phyloP scores from a whole-genome alignment of 495 filamentous ascomycete genomes.

The Hypoxylon fragiforme region DNA sequence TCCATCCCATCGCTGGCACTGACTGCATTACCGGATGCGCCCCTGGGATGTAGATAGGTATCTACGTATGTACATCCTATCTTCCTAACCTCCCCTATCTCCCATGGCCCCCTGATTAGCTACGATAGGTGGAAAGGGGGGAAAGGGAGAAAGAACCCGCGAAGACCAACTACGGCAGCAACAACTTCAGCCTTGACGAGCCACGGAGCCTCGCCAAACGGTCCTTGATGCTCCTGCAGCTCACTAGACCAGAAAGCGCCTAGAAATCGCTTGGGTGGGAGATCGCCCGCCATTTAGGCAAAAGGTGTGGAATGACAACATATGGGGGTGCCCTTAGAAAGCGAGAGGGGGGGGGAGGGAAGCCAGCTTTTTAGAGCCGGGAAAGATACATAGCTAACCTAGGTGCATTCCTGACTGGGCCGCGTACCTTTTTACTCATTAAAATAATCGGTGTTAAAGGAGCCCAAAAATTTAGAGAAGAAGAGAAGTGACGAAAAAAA shows the following conservation, averaged over 20 bases:
- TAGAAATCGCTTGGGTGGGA: slow-evolving; percentile 30
- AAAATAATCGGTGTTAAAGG: neutral
- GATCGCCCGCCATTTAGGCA: slow-evolving; percentile 36
- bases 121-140: neutral
- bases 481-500: too few relatives aligned
- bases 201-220: slow-evolving; percentile 26
- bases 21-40: slow-evolving; percentile 13
- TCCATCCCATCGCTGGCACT: slow-evolving; percentile 7
- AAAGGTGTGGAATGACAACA: slow-evolving; percentile 38
- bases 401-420: slow-evolving; percentile 14
- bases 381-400: slow-evolving; percentile 26
- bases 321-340: slow-evolving; percentile 14
- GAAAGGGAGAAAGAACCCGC: neutral
- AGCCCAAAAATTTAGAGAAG: too few relatives aligned
- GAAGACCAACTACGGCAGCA: slow-evolving; percentile 11
- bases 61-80: neutral
- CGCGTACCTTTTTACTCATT: slow-evolving; percentile 17
- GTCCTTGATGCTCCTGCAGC: slow-evolving; percentile 2
- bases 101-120: too few relatives aligned
- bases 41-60: slow-evolving; percentile 17
- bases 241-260: slow-evolving; percentile 19
- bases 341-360: too few relatives aligned
- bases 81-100: neutral
- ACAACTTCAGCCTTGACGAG: slow-evolving; percentile 26
- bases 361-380: slow-evolving; percentile 28